Conservation (phyloP, 2,329 filamentous ascomycete genomes). For the Scedosporium apiospermum region DNA sequence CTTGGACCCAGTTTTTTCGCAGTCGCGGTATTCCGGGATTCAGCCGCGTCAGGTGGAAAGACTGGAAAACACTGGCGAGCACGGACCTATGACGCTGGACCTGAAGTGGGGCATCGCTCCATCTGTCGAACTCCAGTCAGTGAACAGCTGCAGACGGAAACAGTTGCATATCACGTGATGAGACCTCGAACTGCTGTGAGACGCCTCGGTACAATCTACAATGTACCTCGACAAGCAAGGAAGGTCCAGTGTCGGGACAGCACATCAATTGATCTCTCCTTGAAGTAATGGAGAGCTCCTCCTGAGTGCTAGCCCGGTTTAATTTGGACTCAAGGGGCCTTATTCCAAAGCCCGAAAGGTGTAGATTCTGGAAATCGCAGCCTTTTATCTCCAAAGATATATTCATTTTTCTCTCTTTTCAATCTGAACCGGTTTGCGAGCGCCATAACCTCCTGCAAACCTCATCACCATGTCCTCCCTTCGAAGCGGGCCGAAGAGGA, state of each 20-base stretch:
- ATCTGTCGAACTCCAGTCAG: not conserved
- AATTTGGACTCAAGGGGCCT: not conserved
- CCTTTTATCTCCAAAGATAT: not conserved
- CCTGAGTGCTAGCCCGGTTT: not conserved
- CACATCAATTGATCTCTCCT: not conserved
- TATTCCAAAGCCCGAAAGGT: not conserved
- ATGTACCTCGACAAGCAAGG: not conserved
- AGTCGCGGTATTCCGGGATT: slow-evolving; percentile 6
- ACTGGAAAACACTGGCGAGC: not conserved
- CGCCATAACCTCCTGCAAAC: not conserved
- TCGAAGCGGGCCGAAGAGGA: slow-evolving; percentile 50
- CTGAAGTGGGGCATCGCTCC: not conserved
- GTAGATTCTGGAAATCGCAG: not conserved
- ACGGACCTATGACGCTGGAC: not conserved
- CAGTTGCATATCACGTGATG: not conserved
- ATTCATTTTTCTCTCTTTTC: no score
- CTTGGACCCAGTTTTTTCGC: not conserved
- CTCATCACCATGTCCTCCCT: slow-evolving; percentile 49
- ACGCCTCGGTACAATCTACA: not conserved
- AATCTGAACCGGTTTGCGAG: not conserved
- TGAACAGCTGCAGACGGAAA: not conserved
- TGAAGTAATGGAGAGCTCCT: not conserved
- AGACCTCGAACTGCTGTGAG: not conserved
- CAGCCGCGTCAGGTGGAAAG: not conserved
- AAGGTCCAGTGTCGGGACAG: not conserved